These are phyloP conservation scores for Aechmea fasciata DNA, from an alignment of 176 grass and related monocot species.

Conservation along the genomic window DNA sequence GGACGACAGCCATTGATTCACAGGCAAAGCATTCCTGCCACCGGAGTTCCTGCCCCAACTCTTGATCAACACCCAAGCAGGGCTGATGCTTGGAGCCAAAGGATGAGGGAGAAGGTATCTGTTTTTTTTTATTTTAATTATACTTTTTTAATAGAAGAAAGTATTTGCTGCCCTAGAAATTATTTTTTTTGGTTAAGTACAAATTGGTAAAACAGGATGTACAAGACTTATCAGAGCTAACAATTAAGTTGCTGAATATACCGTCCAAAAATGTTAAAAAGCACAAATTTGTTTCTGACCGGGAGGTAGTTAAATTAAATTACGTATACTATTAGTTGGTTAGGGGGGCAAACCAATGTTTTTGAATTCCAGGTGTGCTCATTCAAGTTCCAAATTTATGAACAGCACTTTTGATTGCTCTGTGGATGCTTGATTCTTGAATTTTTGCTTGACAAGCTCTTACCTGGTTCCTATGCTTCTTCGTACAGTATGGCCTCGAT, in stretches of 20 bases:
- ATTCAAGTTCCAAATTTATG: too few species aligned
- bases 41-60: slow-evolving; percentile 60
- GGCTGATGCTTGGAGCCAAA: slow-evolving; percentile 87
- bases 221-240: too few species aligned
- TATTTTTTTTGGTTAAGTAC: background rate
- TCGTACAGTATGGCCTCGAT: slow-evolving; percentile 83
- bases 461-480: slow-evolving; percentile 8
- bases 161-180: slow-evolving; percentile 28
- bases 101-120: slow-evolving; percentile 94
- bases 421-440: background rate
- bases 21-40: slow-evolving; percentile 45
- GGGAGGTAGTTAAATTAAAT: too few species aligned
- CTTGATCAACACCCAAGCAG: slow-evolving; percentile 70
- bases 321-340: too few species aligned
- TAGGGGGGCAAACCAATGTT: too few species aligned
- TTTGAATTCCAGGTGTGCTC: too few species aligned
- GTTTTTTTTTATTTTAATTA: background rate
- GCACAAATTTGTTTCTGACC: too few species aligned
- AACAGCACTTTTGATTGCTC: slow-evolving; percentile 6
- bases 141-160: slow-evolving; percentile 30
- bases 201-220: too few species aligned
- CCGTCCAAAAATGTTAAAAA: too few species aligned
- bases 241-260: too few species aligned
- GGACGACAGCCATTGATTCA: slow-evolving; percentile 63
- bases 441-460: slow-evolving; percentile 2